Base-by-base conservation (phyloP, 2,329 filamentous ascomycete species). In the Pyricularia sp. region DNA sequence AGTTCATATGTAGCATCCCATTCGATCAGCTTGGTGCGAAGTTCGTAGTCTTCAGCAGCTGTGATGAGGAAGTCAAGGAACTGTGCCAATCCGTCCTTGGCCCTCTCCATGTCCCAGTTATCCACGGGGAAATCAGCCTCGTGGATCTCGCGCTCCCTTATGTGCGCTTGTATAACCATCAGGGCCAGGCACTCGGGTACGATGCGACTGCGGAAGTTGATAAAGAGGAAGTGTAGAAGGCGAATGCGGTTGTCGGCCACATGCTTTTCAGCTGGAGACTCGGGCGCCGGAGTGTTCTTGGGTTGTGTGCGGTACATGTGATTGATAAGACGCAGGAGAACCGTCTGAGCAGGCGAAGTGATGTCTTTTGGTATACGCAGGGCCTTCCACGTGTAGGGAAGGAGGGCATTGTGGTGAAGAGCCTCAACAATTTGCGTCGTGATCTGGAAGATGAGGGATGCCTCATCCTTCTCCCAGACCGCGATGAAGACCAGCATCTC, bases 401-500 rank as follows among this genome's bases (percentile, higher is more conserved):
- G 90, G 31, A 98, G 82, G 1, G 92, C 93, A 72, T 93, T 96
- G 72, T 94, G 90, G 67, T 97, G 88, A 65, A 97, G 92, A 0
- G 94, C 92, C 76, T 97, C 92, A 80, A 97, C 92, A 70, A 98
- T 97, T 78, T 97, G 94, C 64, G 93, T 91, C 78, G 96, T 97
- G 77, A 97, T 92, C 77, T 97, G 94, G 82, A 97, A 97, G 75
- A 97, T 97, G 55, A 97, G 87, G 71, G 96, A 93, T 70, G 94
- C 90, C 77, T 98, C 94, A 59, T 93, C 91, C 74, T 97, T 89
- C 76, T 97, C 94, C 94, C 94, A 98, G 10, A 97, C 94, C 5
- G 94, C 94, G 71, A 97, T 97, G 77, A 97, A 97, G 70, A 98
- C 96, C 63, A 98, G 84, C 75, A 98, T 87, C 78, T 98, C 94